Evolutionary conservation across 2,329 filamentous ascomycete species (phyloP).

Genomic region (Xylaria sp.): DNA sequence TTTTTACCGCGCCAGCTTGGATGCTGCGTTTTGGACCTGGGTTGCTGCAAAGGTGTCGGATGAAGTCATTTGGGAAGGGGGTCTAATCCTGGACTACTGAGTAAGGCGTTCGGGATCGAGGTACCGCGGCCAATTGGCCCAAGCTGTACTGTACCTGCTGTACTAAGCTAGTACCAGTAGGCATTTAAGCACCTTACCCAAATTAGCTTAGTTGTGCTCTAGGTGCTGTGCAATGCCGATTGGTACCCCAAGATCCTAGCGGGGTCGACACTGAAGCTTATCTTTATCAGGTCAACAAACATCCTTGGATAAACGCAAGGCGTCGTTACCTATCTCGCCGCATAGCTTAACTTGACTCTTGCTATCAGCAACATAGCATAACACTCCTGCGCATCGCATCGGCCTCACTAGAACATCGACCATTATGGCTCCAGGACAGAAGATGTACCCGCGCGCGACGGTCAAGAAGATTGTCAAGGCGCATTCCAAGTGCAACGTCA

Average conservation of each 20-base stretch:
- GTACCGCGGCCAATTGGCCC: too few relatives aligned
- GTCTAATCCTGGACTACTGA: background rate
- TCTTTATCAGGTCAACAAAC: constrained; percentile 29
- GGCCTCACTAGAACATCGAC: background rate
- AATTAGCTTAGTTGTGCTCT: background rate
- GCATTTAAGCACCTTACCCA: background rate
- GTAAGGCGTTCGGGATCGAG: background rate
- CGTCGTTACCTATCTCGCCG: too few relatives aligned
- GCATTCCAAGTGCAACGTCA: constrained; percentile 78
- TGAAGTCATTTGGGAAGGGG: constrained; percentile 9
- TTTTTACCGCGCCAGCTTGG: background rate
- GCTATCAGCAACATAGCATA: background rate
- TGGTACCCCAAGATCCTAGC: constrained; percentile 14
- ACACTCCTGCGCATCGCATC: background rate
- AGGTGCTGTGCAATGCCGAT: constrained; percentile 19
- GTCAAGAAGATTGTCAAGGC: constrained; percentile 91
- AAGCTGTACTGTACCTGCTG: too few relatives aligned
- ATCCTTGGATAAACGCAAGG: background rate
- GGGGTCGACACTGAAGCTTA: constrained; percentile 24
- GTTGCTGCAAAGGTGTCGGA: background rate
- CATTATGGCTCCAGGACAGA: constrained; percentile 67
- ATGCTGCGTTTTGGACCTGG: background rate
- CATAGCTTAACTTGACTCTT: background rate
- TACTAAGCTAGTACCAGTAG: too few relatives aligned
- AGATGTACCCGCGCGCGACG: constrained; percentile 81